Evolutionary conservation across 2,329 filamentous ascomycete genomes (phyloP).

Genomic region (Lithohypha guttulata): DNA sequence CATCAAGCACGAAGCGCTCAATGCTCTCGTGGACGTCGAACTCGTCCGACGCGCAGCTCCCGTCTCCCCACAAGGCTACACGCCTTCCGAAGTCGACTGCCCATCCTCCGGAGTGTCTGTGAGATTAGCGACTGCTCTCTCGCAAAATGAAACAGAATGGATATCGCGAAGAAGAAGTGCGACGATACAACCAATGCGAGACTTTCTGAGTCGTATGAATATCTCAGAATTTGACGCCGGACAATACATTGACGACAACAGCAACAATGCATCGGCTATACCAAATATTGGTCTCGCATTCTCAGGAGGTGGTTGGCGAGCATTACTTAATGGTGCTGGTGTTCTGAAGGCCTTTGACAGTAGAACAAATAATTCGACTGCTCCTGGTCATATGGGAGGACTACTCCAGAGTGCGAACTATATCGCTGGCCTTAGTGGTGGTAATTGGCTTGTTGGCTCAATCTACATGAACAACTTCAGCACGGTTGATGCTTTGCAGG

Average conservation of each 20-base stretch:
- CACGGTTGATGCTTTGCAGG: constrained; percentile 47
- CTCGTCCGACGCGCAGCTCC: constrained; percentile 40
- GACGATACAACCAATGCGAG: constrained; percentile 63
- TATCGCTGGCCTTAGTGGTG: constrained; percentile 68
- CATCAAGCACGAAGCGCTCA: background rate
- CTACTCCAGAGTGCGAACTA: constrained; percentile 74
- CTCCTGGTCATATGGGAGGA: constrained; percentile 61
- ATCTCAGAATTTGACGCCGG: constrained; percentile 71
- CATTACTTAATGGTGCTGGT: constrained; percentile 75
- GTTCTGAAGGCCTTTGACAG: constrained; percentile 68
- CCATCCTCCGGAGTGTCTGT: constrained; percentile 59
- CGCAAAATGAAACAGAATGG: constrained; percentile 62
- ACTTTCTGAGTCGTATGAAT: constrained; percentile 59
- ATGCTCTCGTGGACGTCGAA: constrained; percentile 2
- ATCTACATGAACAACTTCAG: constrained; percentile 71
- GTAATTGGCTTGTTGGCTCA: constrained; percentile 75
- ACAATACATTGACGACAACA: constrained; percentile 54
- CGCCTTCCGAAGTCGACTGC: constrained; percentile 57
- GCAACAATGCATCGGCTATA: constrained; percentile 45
- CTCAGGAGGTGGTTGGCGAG: constrained; percentile 77
- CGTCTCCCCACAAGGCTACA: constrained; percentile 58
- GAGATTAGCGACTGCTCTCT: constrained; percentile 52
- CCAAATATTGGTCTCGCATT: constrained; percentile 66
- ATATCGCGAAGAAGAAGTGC: constrained; percentile 58
- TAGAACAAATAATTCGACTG: constrained; percentile 53